These are phyloP conservation scores for Prunus davidiana DNA, from an alignment of 306 rosid genomes.

Conservation along the genomic window DNA sequence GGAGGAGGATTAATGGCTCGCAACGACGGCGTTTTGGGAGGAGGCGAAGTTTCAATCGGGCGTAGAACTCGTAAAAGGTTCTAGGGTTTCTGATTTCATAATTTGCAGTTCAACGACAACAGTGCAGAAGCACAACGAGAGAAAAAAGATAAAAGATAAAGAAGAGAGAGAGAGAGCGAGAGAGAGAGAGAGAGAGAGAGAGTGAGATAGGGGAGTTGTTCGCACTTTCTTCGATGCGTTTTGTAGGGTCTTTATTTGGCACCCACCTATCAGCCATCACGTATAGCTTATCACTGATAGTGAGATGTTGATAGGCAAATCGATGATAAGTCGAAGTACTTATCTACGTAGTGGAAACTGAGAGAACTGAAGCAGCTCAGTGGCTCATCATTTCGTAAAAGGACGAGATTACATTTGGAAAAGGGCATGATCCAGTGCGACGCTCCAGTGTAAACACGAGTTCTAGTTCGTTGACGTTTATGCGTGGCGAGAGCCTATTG, in stretches of 20 bases:
- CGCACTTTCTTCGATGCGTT: constrained; percentile 30
- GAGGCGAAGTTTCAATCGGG: not conserved
- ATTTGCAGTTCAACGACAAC: constrained; percentile 19
- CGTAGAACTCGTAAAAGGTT: not conserved
- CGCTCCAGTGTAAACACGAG: not conserved
- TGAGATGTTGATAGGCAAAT: not conserved
- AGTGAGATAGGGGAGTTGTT: not conserved
- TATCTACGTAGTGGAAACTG: not conserved
- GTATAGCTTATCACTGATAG: not conserved
- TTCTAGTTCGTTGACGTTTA: not conserved
- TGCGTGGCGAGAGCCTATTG: not conserved
- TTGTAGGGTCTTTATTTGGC: constrained; percentile 14
- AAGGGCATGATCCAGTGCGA: not conserved
- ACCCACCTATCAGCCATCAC: constrained; percentile 4
- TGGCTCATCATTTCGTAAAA: constrained; percentile 5
- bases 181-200: not conserved
- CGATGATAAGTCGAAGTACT: rapidly evolving
- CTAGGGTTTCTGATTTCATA: constrained; percentile 30
- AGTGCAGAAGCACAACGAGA: constrained; percentile 9
- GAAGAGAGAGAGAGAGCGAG: not conserved
- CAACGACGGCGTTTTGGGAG: constrained; percentile 18
- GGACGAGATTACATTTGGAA: not conserved
- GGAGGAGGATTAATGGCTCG: not conserved
- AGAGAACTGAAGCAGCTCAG: not conserved
- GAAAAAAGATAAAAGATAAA: not conserved